Base-by-base conservation (phyloP, 2,329 filamentous ascomycete species). In the Exophiala alcalophila region DNA sequence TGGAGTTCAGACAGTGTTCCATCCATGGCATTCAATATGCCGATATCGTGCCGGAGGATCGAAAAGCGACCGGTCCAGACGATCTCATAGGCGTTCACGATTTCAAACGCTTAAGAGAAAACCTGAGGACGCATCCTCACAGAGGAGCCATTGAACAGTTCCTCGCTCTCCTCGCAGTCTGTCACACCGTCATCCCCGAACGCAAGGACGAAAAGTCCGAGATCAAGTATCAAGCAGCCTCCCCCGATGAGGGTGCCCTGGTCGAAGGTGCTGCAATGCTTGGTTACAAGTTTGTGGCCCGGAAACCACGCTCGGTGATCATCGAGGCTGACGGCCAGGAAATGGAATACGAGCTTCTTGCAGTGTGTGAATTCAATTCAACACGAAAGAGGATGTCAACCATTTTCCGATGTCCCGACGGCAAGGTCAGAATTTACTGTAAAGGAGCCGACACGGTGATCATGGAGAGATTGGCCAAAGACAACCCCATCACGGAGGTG, bases 291-390 rank as follows among this genome's bases (percentile, higher is more conserved):
- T 98, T 98, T 62, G 81, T 84, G 36, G 90, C 92, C 37, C 81
- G 94, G 58, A 95, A 92, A 68, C 94, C 92, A 20, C 81, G 82
- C 45, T 80, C 87, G 4, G 92, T 98, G 20, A 84, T 90, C 27
- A 90, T 97, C 56, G 77, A 84, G 42, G 83, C 84, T 1, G 77
- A 78, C 26, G 89, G 85, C 1, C 69, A 78, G 55, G 77, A 87
- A 53, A 73, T 78, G 29, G 85, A 96, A 62, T 98, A 92, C 62
- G 87, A 96, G 63, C 74, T 98, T 26, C 70, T 98, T 45, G 91
- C 91, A 2, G 90, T 98, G n/a, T 96, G 91, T 64, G 92, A 98
- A 65, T 98, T 98, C 74, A 98, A 98, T 68, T 97, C 92, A 1
- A 92, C 89, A 6, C 78, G 92, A 58, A 98, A 98, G 71, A 78